Evolutionary conservation across 441 rosid genomes (phyloP), one percentile per base, ranked within the genome.

Genomic region (Flueggea neowawraea): DNA sequence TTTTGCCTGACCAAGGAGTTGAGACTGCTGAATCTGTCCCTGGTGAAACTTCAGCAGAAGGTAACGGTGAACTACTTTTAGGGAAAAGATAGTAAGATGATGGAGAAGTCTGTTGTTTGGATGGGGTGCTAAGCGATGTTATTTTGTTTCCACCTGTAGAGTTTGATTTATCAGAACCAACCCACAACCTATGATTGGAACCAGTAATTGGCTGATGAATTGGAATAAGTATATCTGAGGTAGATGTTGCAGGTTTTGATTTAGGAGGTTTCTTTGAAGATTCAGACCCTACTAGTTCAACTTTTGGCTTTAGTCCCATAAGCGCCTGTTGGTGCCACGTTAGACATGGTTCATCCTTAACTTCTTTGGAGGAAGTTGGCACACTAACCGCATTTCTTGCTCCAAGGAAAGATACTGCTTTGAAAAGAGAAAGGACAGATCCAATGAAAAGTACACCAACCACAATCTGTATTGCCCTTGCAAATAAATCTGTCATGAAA

Each of bases 1-100:
- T 78, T 61, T 87, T 94, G 60, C 73, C 67, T 54, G 94, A 86
- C 99, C 97, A 91, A 64, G 97, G 96, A 68, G 85, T 80, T 73
- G 90, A 82, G 65, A 79, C 77, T 52, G 79, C 67, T 60, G 78
- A 78, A 52, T 84, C 96, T 53, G 62, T 80, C 49, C 80, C 85
- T 5, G 95, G 90, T 5, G 95, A 89, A 63, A 73, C 75, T 61
- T 79, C 90, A 69, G 75, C 60, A 44, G 89, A 78, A 70, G 85
- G 71, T 60, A 68, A 53, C 12, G 91, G 82, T 15, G 93, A 85
- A 63, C 63, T 65, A 45, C 63, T 68, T 47, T 81, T 79, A 36
- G 95, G 86, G 55, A 79, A 82, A 74, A 85, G 93, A 84, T 84
- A 87, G 48, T 79, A 61, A 16, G 90, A 79, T 55, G 98, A 80